Percentiles rank a stretch among this genome's conserved stretches.
Evolutionary conservation across 768 basidiomycete genomes (phyloP).

Genomic region (Daedalea quercina): DNA sequence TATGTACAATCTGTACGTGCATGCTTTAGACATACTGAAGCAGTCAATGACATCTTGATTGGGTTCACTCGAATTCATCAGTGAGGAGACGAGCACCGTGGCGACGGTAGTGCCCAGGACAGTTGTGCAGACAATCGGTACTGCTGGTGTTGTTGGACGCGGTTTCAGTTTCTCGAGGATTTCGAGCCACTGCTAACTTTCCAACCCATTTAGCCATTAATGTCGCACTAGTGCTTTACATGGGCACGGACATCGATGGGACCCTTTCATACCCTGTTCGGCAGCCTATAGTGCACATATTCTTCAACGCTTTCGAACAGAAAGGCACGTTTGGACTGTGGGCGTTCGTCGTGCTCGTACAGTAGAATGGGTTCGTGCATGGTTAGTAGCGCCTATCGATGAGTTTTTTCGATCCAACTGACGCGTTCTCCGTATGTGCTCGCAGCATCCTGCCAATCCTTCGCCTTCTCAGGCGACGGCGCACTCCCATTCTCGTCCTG

Average conservation of each 20-base stretch:
- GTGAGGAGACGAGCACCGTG: slow-evolving; percentile 67
- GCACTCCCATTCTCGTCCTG: slow-evolving; percentile 51
- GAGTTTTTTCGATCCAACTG: not conserved
- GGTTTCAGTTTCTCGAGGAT: too few species aligned
- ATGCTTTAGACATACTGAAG: too few species aligned
- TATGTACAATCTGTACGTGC: slow-evolving; percentile 44
- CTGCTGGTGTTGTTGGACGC: slow-evolving; percentile 53
- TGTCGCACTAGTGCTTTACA: slow-evolving; percentile 46
- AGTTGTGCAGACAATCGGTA: slow-evolving; percentile 49
- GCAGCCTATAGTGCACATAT: slow-evolving; percentile 39
- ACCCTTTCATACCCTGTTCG: slow-evolving; percentile 29
- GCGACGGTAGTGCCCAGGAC: slow-evolving; percentile 63
- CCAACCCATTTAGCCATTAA: slow-evolving; percentile 37
- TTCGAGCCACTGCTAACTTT: too few species aligned
- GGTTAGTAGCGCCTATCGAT: not conserved
- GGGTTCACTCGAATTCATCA: slow-evolving; percentile 56
- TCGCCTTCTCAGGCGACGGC: slow-evolving; percentile 54
- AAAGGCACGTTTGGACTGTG: slow-evolving; percentile 46
- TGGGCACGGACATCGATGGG: slow-evolving; percentile 43
- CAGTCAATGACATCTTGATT: too few species aligned
- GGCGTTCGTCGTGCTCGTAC: slow-evolving; percentile 46
- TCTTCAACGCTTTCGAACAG: slow-evolving; percentile 39
- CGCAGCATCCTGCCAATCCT: slow-evolving; percentile 48
- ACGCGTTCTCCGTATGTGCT: slow-evolving; percentile 25
- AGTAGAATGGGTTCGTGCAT: slow-evolving; percentile 29